Evolutionary conservation across 495 filamentous ascomycete genomes (phyloP).

Genomic region (Pseudoneurospora amorphoporcata): DNA sequence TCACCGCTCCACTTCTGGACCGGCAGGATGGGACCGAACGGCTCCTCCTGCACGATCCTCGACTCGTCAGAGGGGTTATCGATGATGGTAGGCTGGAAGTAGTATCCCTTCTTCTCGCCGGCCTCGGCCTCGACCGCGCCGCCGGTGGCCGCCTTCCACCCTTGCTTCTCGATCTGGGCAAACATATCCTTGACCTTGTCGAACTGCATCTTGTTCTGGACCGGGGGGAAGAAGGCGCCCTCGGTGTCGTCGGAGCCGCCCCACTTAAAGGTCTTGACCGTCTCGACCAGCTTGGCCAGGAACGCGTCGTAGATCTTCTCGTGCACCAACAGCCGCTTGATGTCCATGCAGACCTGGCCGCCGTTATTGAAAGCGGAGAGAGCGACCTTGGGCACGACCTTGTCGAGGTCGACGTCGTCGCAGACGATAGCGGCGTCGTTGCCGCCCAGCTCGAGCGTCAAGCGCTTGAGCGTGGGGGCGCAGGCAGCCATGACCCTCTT

Average conservation of each 20-base stretch:
- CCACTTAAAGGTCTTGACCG: conserved; percentile 43
- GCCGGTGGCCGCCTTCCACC: conserved; percentile 32
- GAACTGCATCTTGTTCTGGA: conserved; percentile 53
- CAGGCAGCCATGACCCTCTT: conserved; percentile 52
- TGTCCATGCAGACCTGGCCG: conserved; percentile 43
- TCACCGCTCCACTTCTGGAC: conserved; percentile 43
- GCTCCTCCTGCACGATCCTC: conserved; percentile 37
- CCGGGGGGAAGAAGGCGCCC: conserved; percentile 40
- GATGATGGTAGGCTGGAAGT: conserved; percentile 41
- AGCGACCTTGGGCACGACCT: conserved; percentile 40
- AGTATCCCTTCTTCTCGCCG: conserved; percentile 29
- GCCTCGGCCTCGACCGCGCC: conserved; percentile 16
- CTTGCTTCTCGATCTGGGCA: conserved; percentile 32
- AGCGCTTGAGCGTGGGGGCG: conserved; percentile 50
- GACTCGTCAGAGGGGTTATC: conserved; percentile 35
- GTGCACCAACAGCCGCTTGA: conserved; percentile 62
- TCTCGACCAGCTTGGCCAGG: conserved; percentile 41
- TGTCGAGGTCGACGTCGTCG: conserved; percentile 54
- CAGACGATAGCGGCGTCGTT: conserved; percentile 60
- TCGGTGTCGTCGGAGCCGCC: conserved; percentile 29
- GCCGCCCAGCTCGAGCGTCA: conserved; percentile 46
- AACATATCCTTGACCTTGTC: conserved; percentile 41
- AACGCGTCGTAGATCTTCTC: conserved; percentile 56
- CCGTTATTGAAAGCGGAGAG: conserved; percentile 49
- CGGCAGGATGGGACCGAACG: conserved; percentile 49